Conservation (phyloP, 1,284 basidiomycete species). For the Clitocybe nebularis region DNA sequence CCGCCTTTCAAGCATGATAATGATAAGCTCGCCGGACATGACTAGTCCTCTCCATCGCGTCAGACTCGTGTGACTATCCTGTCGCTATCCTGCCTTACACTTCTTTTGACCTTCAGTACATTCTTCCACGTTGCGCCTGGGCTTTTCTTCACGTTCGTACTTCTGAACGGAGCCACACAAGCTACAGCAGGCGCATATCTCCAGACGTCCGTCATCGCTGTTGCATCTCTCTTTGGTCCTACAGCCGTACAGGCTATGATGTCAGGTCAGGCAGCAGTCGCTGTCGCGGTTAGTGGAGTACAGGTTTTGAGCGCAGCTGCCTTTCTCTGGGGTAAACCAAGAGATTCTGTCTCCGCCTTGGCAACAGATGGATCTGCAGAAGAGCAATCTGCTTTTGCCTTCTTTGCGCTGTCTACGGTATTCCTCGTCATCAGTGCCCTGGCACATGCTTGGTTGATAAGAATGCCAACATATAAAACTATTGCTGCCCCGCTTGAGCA, state of each 20-base stretch:
- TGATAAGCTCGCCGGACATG: too few relatives aligned
- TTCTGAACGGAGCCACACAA: constrained; percentile 54
- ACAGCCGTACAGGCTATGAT: constrained; percentile 65
- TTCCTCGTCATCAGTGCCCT: constrained; percentile 53
- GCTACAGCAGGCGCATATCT: constrained; percentile 63
- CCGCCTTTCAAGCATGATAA: too few relatives aligned
- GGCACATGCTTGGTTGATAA: constrained; percentile 55
- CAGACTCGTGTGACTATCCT: constrained; percentile 44
- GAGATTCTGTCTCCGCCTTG: constrained; percentile 24
- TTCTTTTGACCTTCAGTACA: constrained; percentile 59
- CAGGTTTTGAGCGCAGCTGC: constrained; percentile 63
- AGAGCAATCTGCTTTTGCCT: constrained; percentile 61
- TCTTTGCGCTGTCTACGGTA: constrained; percentile 66
- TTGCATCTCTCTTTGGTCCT: constrained; percentile 71
- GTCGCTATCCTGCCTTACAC: constrained; percentile 44
- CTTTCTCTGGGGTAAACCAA: constrained; percentile 45
- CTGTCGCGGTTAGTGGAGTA: constrained; percentile 66
- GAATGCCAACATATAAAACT: constrained; percentile 53
- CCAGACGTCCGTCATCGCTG: constrained; percentile 63
- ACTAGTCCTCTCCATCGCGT: constrained; percentile 47
- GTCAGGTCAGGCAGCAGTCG: constrained; percentile 76
- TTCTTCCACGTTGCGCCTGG: constrained; percentile 48
- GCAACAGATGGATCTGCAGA: constrained; percentile 44
- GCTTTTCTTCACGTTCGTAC: constrained; percentile 59
- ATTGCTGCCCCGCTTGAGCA: constrained; percentile 42